A percentile compares a stretch with the other conserved stretches of the same genome.
phyloP scores from a whole-genome alignment of 345 rosid species.

The Citrus sp. region DNA sequence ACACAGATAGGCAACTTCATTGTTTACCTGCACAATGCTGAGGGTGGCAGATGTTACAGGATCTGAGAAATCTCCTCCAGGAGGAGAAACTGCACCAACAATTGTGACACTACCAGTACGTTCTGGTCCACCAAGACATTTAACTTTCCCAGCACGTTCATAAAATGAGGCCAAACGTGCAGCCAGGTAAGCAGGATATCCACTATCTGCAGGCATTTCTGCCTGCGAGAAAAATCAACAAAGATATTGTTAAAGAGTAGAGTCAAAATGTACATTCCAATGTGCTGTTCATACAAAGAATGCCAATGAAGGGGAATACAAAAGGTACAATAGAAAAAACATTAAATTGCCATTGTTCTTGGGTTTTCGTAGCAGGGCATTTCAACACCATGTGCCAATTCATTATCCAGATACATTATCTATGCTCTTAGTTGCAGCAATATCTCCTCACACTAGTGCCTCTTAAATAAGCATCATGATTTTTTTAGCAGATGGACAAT shows the following conservation, averaged over 20 bases:
- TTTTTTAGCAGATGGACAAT: not conserved
- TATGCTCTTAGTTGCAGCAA: not conserved
- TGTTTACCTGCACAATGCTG: slow-evolving; percentile 92
- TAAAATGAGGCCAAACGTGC: slow-evolving; percentile 98
- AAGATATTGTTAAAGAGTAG: slow-evolving; percentile 3
- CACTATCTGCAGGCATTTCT: slow-evolving; percentile 99
- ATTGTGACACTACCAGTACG: slow-evolving; percentile 98
- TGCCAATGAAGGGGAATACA: not conserved
- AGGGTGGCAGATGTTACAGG: slow-evolving; percentile 99
- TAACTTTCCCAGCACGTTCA: slow-evolving; percentile 99
- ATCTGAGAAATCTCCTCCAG: slow-evolving; percentile 99
- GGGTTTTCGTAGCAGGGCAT: not conserved
- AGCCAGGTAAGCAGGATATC: slow-evolving; percentile 99
- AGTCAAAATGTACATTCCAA: not conserved
- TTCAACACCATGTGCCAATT: not conserved
- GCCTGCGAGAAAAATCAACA: slow-evolving; percentile 55
- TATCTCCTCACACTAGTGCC: not conserved
- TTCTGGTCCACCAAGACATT: slow-evolving; percentile 97
- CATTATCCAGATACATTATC: not conserved
- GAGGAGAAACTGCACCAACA: slow-evolving; percentile 99
- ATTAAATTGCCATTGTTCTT: not conserved
- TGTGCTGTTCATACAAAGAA: not conserved
- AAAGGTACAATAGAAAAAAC: not conserved
- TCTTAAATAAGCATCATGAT: not conserved
- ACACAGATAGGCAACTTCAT: slow-evolving; percentile 3